A percentile compares a stretch with the other conserved stretches of the same genome.
Evolutionary conservation across 2,329 filamentous ascomycete genomes (phyloP).

Genomic region (Penicillium sp.): DNA sequence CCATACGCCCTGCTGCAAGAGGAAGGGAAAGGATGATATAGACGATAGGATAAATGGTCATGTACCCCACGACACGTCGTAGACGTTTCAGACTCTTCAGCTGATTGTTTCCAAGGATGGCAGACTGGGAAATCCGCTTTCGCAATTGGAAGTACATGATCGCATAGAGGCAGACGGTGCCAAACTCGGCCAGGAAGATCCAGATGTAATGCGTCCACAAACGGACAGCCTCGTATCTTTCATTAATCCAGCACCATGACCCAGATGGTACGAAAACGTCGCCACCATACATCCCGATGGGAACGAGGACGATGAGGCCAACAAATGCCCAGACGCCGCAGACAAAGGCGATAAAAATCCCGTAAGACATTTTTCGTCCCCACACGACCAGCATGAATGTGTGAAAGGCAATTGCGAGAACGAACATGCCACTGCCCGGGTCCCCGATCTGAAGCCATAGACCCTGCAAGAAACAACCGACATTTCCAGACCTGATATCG

Average conservation of each 20-base stretch:
- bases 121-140: conserved; percentile 38
- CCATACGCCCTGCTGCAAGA: conserved; percentile 48
- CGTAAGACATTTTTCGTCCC: conserved; percentile 44
- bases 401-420: conserved; percentile 51
- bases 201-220: conserved; percentile 49
- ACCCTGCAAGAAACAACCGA: conserved; percentile 47
- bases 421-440: conserved; percentile 49
- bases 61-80: conserved; percentile 43
- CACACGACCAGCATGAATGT: conserved; percentile 48
- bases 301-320: conserved; percentile 44
- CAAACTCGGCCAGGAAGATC: conserved; percentile 50
- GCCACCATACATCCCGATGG: conserved; percentile 40
- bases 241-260: conserved; percentile 50
- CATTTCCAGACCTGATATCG: conserved; percentile 42
- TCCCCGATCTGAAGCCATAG: conserved; percentile 51
- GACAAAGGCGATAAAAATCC: conserved; percentile 42
- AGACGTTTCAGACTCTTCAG: conserved; percentile 36
- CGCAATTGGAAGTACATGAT: conserved; percentile 47
- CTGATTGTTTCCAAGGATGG: conserved; percentile 34
- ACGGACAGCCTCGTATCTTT: conserved; percentile 39
- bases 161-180: conserved; percentile 45
- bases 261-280: conserved; percentile 46
- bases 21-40: conserved; percentile 62
- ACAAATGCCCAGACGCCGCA: conserved; percentile 45
- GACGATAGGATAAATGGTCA: conserved; percentile 45